These are phyloP conservation scores for Kalmusia sp. DNA, from an alignment of 2,329 filamentous ascomycete genomes.

Conservation along the genomic window DNA sequence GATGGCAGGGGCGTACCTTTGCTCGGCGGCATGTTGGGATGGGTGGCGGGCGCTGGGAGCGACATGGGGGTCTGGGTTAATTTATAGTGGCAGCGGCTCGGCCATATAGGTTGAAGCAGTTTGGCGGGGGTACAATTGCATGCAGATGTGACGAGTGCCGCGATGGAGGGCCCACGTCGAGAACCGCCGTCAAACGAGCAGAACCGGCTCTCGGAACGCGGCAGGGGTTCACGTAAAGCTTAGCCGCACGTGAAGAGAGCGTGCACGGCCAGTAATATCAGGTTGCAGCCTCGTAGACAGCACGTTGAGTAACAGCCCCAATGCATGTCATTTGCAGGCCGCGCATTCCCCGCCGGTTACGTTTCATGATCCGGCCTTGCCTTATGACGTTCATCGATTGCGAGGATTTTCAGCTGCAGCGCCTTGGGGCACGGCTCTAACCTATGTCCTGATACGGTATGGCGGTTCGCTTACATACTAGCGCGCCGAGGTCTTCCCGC, in stretches of 20 bases:
- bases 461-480: neutral
- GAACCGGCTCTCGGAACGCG: slow-evolving; percentile 6
- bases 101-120: slow-evolving; percentile 13
- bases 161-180: slow-evolving; percentile 1
- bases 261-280: neutral
- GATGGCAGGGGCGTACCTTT: slow-evolving; percentile 32
- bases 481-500: neutral
- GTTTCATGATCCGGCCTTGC: no score
- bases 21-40: slow-evolving; percentile 46
- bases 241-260: slow-evolving; percentile 6
- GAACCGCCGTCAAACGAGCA: neutral
- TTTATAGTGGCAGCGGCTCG: slow-evolving; percentile 22
- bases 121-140: slow-evolving; percentile 10
- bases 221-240: neutral
- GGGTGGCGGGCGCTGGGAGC: slow-evolving; percentile 44
- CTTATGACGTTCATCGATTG: no score
- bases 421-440: neutral
- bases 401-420: neutral
- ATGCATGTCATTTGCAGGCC: neutral
- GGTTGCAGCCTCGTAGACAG: neutral
- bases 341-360: no score
- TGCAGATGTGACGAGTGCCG: slow-evolving; percentile 9
- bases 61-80: slow-evolving; percentile 42
- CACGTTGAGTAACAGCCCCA: no score
- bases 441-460: neutral